These are phyloP conservation scores for Pseudocercospora fijiensis DNA, from an alignment of 2,329 filamentous ascomycete species.

Conservation along the genomic window DNA sequence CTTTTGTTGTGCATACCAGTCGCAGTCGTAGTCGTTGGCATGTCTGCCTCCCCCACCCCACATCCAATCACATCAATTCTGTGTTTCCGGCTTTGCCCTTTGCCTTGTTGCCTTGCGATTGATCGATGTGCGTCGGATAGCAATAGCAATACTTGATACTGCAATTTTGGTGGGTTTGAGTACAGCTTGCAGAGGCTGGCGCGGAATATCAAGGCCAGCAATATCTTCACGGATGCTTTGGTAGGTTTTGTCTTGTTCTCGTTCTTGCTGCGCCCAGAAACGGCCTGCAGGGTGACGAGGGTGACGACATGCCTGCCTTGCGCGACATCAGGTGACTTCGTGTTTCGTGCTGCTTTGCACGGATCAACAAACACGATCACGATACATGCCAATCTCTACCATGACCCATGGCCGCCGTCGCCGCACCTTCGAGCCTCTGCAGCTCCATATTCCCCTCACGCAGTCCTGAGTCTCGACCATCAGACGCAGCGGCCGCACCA, in stretches of 20 bases:
- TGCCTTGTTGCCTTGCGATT: not conserved
- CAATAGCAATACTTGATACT: not conserved
- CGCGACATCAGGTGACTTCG: not conserved
- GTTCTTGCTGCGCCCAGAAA: not conserved
- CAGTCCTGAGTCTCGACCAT: slow-evolving; percentile 47
- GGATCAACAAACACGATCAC: not conserved
- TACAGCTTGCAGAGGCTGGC: not conserved
- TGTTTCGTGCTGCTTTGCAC: not conserved
- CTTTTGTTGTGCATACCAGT: not conserved
- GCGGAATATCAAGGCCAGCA: not conserved
- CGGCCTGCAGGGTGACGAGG: not conserved
- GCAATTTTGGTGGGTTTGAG: not conserved
- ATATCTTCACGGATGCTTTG: not conserved
- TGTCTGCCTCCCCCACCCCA: slow-evolving; percentile 48
- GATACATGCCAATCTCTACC: not conserved
- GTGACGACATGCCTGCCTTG: not conserved
- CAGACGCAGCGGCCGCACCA: slow-evolving; percentile 41
- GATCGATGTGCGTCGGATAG: not conserved
- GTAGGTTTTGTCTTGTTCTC: not conserved
- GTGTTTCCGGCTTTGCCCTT: slow-evolving; percentile 4
- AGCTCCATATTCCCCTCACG: slow-evolving; percentile 48
- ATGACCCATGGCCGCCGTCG: slow-evolving; percentile 19
- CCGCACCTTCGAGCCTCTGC: slow-evolving; percentile 29
- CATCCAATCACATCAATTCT: too few species aligned
- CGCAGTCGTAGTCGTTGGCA: not conserved